Conservation (phyloP, 129 eudicot species). For the Kitagawia praeruptora region DNA sequence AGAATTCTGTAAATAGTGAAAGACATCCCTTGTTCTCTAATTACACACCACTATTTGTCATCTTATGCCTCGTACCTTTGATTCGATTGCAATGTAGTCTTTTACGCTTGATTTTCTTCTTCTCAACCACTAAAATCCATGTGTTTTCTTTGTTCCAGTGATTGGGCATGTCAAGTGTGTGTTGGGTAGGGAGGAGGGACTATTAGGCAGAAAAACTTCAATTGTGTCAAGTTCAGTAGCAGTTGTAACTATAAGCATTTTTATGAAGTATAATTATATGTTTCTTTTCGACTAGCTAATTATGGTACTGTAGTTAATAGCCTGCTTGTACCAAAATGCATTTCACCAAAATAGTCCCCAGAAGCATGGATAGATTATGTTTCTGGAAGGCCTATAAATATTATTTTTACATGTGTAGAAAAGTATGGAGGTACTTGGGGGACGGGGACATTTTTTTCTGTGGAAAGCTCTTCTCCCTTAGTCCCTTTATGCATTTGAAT, state of each 20-base stretch:
- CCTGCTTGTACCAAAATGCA: not conserved
- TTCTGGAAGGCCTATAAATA: not conserved
- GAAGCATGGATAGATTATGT: not conserved
- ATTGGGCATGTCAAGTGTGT: no score
- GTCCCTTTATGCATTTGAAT: not conserved
- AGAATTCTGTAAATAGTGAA: not conserved
- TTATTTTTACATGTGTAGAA: not conserved
- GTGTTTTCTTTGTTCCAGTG: not conserved
- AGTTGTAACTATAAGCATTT: not conserved
- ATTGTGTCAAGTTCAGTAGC: not conserved
- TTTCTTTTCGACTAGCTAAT: not conserved
- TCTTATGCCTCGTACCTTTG: not conserved
- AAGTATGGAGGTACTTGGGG: not conserved
- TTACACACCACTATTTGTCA: not conserved
- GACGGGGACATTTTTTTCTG: not conserved
- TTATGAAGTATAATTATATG: not conserved
- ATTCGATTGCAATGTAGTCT: no score
- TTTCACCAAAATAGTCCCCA: not conserved
- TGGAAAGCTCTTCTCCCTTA: not conserved
- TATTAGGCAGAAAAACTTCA: not conserved
- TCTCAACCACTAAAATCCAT: not conserved
- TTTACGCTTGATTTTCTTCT: not conserved
- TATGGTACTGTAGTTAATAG: no score
- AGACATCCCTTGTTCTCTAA: not conserved
- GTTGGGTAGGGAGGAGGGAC: no score